Percentiles rank a stretch among this genome's conserved stretches.
These are phyloP conservation scores for Penstemon barbatus DNA, from an alignment of 257 asterid species.

Conservation along the genomic window DNA sequence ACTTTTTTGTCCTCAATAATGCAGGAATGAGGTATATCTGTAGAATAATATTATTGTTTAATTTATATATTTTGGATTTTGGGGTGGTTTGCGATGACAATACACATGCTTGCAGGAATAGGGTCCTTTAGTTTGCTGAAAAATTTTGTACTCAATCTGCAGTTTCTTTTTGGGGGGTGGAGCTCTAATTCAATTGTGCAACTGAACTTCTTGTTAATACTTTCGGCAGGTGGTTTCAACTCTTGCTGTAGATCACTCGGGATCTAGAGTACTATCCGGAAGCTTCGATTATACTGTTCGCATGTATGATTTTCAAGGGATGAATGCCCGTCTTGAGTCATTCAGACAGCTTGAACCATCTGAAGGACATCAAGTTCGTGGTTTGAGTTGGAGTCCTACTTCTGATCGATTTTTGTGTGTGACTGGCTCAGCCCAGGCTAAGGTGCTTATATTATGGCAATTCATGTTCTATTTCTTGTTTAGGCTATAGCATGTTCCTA, in stretches of 20 bases:
- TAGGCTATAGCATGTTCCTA: conserved; percentile 8
- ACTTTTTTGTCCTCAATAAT: not conserved
- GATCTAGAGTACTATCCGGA: conserved; percentile 92
- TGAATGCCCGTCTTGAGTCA: conserved; percentile 93
- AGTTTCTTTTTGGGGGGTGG: not conserved
- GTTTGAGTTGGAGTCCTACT: conserved; percentile 98
- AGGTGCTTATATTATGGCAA: conserved; percentile 46
- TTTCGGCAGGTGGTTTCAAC: conserved; percentile 80
- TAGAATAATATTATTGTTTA: not conserved
- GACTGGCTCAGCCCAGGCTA: conserved; percentile 98
- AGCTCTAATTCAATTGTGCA: not conserved
- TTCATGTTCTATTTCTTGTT: conserved; percentile 20
- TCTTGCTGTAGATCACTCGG: conserved; percentile 89
- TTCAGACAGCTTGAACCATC: conserved; percentile 93
- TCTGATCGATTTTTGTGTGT: conserved; percentile 90
- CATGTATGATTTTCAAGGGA: conserved; percentile 97
- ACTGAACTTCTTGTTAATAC: conserved; percentile 10
- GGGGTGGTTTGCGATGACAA: not conserved
- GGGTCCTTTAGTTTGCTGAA: not conserved
- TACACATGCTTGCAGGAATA: not conserved
- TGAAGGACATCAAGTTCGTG: conserved; percentile 98
- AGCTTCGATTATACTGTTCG: conserved; percentile 90
- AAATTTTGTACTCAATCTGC: not conserved
- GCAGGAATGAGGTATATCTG: conserved; percentile 1
- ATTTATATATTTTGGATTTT: not conserved